Conservation (phyloP, 768 basidiomycete species). For the Lactifluus piperatus region DNA sequence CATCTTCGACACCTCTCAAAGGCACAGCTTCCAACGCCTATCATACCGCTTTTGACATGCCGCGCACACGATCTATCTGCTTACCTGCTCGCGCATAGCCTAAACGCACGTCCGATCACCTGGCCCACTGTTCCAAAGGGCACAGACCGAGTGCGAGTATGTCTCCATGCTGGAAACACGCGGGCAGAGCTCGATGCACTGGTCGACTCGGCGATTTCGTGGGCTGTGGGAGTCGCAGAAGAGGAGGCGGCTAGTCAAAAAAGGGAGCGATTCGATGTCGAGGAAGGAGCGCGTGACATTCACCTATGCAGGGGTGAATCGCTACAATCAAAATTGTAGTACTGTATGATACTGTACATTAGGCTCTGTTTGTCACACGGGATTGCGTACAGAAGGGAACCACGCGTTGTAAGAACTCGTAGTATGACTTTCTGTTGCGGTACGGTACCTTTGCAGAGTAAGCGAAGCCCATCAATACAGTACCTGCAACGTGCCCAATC, state of each 20-base stretch:
- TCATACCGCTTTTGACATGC: conserved; percentile 76
- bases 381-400: no score
- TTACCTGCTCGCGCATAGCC: conserved; percentile 42
- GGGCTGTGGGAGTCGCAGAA: conserved; percentile 28
- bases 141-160: conserved; percentile 78
- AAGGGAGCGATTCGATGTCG: not conserved
- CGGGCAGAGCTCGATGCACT: conserved; percentile 52
- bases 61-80: conserved; percentile 68
- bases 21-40: conserved; percentile 49
- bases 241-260: not conserved
- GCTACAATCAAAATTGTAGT: conserved; percentile 6
- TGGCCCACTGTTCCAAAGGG: conserved; percentile 90
- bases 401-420: no score
- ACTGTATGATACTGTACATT: no score
- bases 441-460: no score
- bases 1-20: conserved; percentile 20
- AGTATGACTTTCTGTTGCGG: no score
- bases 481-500: no score
- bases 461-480: no score
- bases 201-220: conserved; percentile 38
- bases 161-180: conserved; percentile 74
- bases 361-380: no score
- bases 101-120: conserved; percentile 69
- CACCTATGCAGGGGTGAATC: not conserved
- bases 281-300: not conserved